These are phyloP conservation scores for Penicillium psychrofluorescens DNA, from an alignment of 495 filamentous ascomycete species.

Conservation along the genomic window DNA sequence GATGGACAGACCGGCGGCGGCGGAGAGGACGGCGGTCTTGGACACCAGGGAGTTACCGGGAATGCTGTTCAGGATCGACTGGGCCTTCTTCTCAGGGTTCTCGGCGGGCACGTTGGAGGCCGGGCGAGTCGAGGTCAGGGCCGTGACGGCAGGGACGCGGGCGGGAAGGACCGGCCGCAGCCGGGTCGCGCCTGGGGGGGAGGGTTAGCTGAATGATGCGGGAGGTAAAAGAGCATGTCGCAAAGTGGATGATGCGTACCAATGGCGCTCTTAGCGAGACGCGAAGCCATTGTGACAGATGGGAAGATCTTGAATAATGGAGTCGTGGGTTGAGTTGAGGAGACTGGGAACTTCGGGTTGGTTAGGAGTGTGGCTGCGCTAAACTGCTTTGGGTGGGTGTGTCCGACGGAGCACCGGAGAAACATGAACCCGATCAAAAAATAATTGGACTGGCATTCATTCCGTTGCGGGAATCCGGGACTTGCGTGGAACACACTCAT, in stretches of 20 bases:
- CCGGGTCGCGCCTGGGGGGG: slow-evolving; percentile 70
- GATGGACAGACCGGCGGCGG: slow-evolving; percentile 79
- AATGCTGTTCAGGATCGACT: slow-evolving; percentile 86
- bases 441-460: neutral
- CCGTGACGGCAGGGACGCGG: slow-evolving; percentile 66
- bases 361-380: slow-evolving; percentile 40
- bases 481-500: neutral
- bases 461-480: neutral
- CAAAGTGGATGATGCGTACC: slow-evolving; percentile 50
- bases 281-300: slow-evolving; percentile 80
- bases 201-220: slow-evolving; percentile 20
- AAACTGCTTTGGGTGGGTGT: slow-evolving; percentile 52
- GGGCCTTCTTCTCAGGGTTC: slow-evolving; percentile 89
- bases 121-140: slow-evolving; percentile 57
- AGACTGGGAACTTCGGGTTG: slow-evolving; percentile 22
- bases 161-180: slow-evolving; percentile 66
- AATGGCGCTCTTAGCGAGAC: slow-evolving; percentile 83
- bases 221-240: neutral
- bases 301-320: slow-evolving; percentile 25
- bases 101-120: slow-evolving; percentile 70
- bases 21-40: slow-evolving; percentile 95
- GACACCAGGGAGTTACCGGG: slow-evolving; percentile 79
- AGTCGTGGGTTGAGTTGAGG: slow-evolving; percentile 40
- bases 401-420: too few species aligned
- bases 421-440: slow-evolving; percentile 10